A percentile compares a stretch with the other conserved stretches of the same genome.
Conservation (phyloP, 1,284 basidiomycete species). For the Cryptococcus sp. region DNA sequence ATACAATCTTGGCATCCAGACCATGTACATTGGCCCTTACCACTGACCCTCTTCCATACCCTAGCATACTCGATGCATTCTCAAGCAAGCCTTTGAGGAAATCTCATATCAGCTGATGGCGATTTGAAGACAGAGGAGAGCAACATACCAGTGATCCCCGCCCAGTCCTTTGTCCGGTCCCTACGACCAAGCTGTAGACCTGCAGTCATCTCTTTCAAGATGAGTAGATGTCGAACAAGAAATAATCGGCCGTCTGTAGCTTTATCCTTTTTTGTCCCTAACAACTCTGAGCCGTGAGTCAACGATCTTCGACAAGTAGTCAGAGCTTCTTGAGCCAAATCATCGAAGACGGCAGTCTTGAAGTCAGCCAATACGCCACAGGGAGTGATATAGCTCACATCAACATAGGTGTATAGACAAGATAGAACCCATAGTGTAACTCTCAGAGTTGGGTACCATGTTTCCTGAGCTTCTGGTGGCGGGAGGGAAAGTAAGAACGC, state of each 20-base stretch:
- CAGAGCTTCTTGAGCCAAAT: slow-evolving; percentile 87
- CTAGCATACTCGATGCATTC: slow-evolving; percentile 61
- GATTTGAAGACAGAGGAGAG: neutral
- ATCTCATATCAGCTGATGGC: slow-evolving; percentile 50
- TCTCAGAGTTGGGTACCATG: slow-evolving; percentile 82
- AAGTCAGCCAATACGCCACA: neutral
- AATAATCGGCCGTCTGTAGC: slow-evolving; percentile 73
- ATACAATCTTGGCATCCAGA: slow-evolving; percentile 55
- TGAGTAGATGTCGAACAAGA: slow-evolving; percentile 80
- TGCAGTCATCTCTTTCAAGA: slow-evolving; percentile 80
- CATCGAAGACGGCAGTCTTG: slow-evolving; percentile 70
- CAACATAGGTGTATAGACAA: slow-evolving; percentile 82
- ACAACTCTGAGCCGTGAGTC: slow-evolving; percentile 61
- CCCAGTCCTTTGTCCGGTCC: slow-evolving; percentile 46
- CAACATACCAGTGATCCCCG: slow-evolving; percentile 47
- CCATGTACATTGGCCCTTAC: slow-evolving; percentile 22
- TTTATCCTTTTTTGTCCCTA: slow-evolving; percentile 55
- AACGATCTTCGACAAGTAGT: slow-evolving; percentile 74
- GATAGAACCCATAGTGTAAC: slow-evolving; percentile 83
- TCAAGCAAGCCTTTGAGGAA: slow-evolving; percentile 68
- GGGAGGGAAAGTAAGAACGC: slow-evolving; percentile 63
- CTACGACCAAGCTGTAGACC: slow-evolving; percentile 62
- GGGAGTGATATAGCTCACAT: slow-evolving; percentile 54
- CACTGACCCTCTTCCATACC: slow-evolving; percentile 42
- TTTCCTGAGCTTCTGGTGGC: slow-evolving; percentile 67